These are phyloP conservation scores for Orobanche coerulescens DNA, from an alignment of 257 asterid genomes.

Conservation along the genomic window DNA sequence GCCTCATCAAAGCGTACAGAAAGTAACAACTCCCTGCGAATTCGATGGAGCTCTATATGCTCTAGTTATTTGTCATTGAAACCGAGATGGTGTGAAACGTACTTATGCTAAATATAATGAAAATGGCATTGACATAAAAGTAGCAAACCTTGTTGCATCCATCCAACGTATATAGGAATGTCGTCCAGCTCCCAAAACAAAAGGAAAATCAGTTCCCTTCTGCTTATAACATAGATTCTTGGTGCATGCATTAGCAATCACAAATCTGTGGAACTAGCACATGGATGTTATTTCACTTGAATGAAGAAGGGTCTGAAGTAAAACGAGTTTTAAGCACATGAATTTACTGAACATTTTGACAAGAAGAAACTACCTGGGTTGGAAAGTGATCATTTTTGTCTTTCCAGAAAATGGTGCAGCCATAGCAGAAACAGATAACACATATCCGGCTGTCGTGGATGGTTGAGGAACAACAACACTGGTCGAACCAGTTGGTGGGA, in stretches of 20 bases:
- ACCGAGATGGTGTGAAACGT: conserved; percentile 17
- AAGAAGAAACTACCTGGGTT: conserved; percentile 58
- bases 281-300: conserved; percentile 2
- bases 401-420: conserved; percentile 84
- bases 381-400: conserved; percentile 82
- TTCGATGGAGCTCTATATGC: not conserved
- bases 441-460: conserved; percentile 55
- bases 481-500: conserved; percentile 87
- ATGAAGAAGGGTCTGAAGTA: conserved; percentile 13
- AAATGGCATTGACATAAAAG: conserved; percentile 13
- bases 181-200: conserved; percentile 53
- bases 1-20: conserved; percentile 79
- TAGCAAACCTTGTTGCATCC: conserved; percentile 66
- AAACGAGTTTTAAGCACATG: conserved; percentile 14
- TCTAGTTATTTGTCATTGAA: conserved; percentile 7
- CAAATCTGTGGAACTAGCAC: conserved; percentile 49
- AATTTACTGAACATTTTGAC: conserved; percentile 16
- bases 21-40: conserved; percentile 70
- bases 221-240: conserved; percentile 79
- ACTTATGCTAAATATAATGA: conserved; percentile 7
- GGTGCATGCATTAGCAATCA: conserved; percentile 87
- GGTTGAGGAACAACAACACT: conserved; percentile 77
- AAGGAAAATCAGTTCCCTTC: conserved; percentile 73
- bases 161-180: conserved; percentile 85
- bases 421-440: conserved; percentile 73